phyloP scores from a whole-genome alignment of 148 eudicot genomes.

The Rhododendron ovatum region DNA sequence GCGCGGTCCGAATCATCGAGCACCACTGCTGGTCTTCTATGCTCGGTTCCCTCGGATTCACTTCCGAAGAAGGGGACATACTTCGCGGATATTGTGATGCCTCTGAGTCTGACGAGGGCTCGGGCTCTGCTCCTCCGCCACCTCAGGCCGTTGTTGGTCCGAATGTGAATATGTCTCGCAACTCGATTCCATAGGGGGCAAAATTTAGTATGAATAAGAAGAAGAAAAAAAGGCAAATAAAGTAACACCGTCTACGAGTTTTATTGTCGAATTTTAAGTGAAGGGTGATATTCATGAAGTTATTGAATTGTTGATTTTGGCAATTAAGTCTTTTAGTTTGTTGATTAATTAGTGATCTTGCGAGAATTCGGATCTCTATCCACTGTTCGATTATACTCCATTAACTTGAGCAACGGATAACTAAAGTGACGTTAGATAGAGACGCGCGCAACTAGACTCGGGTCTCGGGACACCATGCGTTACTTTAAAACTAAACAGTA shows the following conservation, averaged over 20 bases:
- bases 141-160: neutral
- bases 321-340: neutral
- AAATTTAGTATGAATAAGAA: neutral
- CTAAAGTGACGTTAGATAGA: neutral
- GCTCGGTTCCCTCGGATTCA: conserved; percentile 43
- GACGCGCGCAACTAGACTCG: neutral
- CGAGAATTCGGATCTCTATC: neutral
- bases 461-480: no score
- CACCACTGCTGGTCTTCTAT: conserved; percentile 49
- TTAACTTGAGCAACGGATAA: neutral
- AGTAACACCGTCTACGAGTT: neutral
- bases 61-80: conserved; percentile 34
- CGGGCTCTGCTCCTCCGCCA: neutral
- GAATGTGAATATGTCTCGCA: neutral
- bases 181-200: neutral
- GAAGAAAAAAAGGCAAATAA: neutral
- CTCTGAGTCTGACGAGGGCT: neutral
- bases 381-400: neutral
- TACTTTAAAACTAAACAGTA: no score
- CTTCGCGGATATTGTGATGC: conserved; percentile 57
- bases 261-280: neutral
- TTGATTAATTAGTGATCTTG: neutral
- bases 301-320: neutral
- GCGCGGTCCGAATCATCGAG: conserved; percentile 32
- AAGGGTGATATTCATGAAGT: neutral